phyloP scores from a whole-genome alignment of 1,139 yeast species.

The Sugiyamaella castrensis region DNA sequence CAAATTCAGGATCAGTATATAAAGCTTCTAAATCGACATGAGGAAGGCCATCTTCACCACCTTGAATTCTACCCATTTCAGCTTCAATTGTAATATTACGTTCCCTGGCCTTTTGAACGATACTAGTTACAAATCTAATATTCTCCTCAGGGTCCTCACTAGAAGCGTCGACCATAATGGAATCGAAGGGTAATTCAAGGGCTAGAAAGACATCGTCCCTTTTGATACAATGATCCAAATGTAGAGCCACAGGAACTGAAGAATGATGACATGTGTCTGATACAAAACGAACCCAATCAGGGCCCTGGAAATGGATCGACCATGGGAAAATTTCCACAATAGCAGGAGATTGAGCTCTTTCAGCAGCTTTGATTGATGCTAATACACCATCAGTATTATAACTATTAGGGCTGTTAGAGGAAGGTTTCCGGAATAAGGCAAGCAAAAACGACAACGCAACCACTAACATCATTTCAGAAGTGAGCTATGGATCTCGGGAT shows the following conservation, averaged over 20 bases:
- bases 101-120: constrained; percentile 26
- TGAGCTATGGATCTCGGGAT: too few species aligned
- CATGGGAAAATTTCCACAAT: constrained; percentile 34
- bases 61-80: constrained; percentile 33
- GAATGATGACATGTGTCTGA: constrained; percentile 29
- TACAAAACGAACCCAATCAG: constrained; percentile 25
- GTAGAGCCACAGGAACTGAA: constrained; percentile 31
- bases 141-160: constrained; percentile 30
- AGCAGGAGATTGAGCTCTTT: constrained; percentile 29
- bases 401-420: constrained; percentile 8
- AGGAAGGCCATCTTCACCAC: constrained; percentile 34
- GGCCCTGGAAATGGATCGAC: constrained; percentile 32
- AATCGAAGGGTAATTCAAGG: constrained; percentile 30
- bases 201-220: constrained; percentile 27
- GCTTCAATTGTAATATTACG: constrained; percentile 33
- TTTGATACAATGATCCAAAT: constrained; percentile 31
- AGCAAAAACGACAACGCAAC: neutral
- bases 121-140: constrained; percentile 23
- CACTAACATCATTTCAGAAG: too few species aligned
- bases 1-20: constrained; percentile 31
- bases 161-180: constrained; percentile 34
- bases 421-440: neutral
- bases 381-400: constrained; percentile 31
- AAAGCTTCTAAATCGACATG: constrained; percentile 30
- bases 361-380: constrained; percentile 32